Conservation (phyloP, 2,329 filamentous ascomycete genomes). For the Dryadomyces quercivorus region DNA sequence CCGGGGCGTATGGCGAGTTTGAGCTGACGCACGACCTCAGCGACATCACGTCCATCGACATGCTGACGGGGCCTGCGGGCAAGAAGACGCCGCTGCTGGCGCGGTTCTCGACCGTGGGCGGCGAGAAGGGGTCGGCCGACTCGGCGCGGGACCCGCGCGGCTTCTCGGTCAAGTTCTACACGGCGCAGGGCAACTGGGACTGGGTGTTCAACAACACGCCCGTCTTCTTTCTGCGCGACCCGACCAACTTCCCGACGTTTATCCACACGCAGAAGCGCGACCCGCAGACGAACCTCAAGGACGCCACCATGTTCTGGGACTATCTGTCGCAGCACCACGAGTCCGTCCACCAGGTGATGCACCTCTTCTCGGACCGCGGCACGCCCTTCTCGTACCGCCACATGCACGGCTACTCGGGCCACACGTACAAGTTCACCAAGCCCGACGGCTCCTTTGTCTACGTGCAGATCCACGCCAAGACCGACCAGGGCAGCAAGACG, state of each 20-base stretch:
- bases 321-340: conserved; percentile 49
- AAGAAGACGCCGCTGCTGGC: conserved; percentile 48
- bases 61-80: conserved; percentile 11
- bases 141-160: conserved; percentile 61
- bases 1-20: conserved; percentile 16
- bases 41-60: conserved; percentile 8
- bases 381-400: conserved; percentile 53
- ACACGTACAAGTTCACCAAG: conserved; percentile 57
- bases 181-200: conserved; percentile 63
- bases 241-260: conserved; percentile 62
- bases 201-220: conserved; percentile 65
- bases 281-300: conserved; percentile 55
- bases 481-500: conserved; percentile 49
- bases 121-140: conserved; percentile 61
- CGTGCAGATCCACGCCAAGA: conserved; percentile 51
- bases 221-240: conserved; percentile 65
- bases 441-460: conserved; percentile 54
- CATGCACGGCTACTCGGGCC: conserved; percentile 57
- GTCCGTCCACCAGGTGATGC: conserved; percentile 51
- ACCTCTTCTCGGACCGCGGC: conserved; percentile 53
- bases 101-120: conserved; percentile 65
- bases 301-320: conserved; percentile 54
- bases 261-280: conserved; percentile 71
- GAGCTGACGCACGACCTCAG: conserved; percentile 14
- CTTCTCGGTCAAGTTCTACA: conserved; percentile 66